Evolutionary conservation across 768 basidiomycete species (phyloP), one percentile per base, ranked within the genome.

Genomic region (Agrocybe pediades): DNA sequence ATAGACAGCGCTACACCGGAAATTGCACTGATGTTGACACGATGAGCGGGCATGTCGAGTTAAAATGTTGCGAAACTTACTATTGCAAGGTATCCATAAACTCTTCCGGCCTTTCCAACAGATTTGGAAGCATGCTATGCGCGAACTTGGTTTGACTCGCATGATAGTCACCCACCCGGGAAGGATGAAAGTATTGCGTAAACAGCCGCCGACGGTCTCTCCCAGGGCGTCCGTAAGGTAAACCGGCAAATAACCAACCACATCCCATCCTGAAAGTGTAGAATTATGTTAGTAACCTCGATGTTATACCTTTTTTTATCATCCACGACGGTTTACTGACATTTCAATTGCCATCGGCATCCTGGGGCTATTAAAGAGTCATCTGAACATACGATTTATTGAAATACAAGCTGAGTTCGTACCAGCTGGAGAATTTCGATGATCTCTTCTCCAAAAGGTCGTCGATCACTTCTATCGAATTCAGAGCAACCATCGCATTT

Each of bases 1-100:
- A 72, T 36, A 1, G 61, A 59, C 16, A 73, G 56, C 3, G 71
- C 66, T 2, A 69, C 57, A 2, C 64, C 67, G 6, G 66, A 70
- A 9, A 64, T 54, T 33, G 62, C 54, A 39, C 67, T 69, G 51
- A 13, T 8, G 25, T 1, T 15, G 5, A 11, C 6, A 9, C 16
- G 3, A 6, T 9, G 33, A 13, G n/a, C 11, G 33, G 5, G n/a
- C n/a, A n/a, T n/a, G n/a, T n/a, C n/a, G 40, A n/a, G n/a, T n/a
- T n/a, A n/a, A 19, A 19, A 15, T 5, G n/a, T 15, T n/a, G n/a
- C n/a, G n/a, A n/a, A n/a, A 41, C 54, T 49, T 9, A 58, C 46
- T 56, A 41, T 29, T 46, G 41, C 3, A 27, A 44, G 16, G 24
- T 30, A 6, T 33, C 46, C 6, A 49, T 19, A 27, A 51, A 56